Evolutionary conservation across 2,329 filamentous ascomycete species (phyloP).

Genomic region (Immersiporthe knoxdaviesiana): DNA sequence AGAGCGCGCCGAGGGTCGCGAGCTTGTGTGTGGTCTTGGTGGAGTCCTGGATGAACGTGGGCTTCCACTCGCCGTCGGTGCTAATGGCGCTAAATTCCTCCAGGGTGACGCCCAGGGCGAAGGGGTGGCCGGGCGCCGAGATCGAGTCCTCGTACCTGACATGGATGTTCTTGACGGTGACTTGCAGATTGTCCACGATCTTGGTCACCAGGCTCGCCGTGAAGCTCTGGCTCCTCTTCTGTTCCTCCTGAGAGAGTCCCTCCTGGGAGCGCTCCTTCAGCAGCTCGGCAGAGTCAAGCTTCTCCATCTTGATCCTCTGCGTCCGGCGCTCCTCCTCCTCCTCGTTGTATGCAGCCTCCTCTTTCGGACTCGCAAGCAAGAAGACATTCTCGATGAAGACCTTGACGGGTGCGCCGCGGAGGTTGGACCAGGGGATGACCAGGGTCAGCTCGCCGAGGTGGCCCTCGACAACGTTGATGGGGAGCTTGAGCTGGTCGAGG

Average conservation of each 20-base stretch:
- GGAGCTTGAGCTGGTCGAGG: constrained; percentile 93
- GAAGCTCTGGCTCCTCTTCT: constrained; percentile 97
- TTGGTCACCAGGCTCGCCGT: constrained; percentile 93
- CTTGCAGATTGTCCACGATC: constrained; percentile 97
- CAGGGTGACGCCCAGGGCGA: constrained; percentile 87
- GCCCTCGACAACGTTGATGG: constrained; percentile 94
- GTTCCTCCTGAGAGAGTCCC: constrained; percentile 90
- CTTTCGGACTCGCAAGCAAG: constrained; percentile 90
- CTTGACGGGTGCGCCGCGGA: constrained; percentile 91
- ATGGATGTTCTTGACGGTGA: constrained; percentile 98
- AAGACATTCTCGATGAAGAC: constrained; percentile 97
- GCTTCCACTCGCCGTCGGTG: constrained; percentile 92
- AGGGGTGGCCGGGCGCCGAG: constrained; percentile 91
- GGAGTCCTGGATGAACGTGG: constrained; percentile 91
- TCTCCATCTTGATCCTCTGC: constrained; percentile 97
- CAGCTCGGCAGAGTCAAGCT: constrained; percentile 93
- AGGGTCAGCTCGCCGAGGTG: constrained; percentile 91
- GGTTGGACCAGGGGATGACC: constrained; percentile 95
- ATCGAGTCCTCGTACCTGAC: constrained; percentile 98
- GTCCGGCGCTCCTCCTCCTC: constrained; percentile 87
- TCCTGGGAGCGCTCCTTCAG: constrained; percentile 91
- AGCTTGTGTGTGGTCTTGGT: constrained; percentile 87
- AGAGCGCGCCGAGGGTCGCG: constrained; percentile 84
- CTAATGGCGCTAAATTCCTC: constrained; percentile 97
- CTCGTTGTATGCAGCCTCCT: constrained; percentile 90